Evolutionary conservation across 2,329 filamentous ascomycete species (phyloP).

Genomic region (Alternaria rosae): DNA sequence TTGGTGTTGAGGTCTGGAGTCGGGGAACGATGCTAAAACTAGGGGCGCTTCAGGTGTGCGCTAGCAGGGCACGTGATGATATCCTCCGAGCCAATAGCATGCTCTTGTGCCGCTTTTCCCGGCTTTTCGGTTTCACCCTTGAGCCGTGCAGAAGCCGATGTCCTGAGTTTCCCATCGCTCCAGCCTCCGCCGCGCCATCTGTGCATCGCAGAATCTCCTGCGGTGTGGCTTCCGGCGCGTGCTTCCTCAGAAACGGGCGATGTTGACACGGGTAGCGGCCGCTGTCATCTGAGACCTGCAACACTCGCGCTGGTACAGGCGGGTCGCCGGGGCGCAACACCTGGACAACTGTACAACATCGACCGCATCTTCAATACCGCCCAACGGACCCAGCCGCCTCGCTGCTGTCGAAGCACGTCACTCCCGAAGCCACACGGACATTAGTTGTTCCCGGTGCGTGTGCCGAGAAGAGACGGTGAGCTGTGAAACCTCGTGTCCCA

Average conservation of each 20-base stretch:
- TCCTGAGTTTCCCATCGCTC: slow-evolving; percentile 15
- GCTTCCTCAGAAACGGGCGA: slow-evolving; percentile 9
- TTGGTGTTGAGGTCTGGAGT: slow-evolving; percentile 46
- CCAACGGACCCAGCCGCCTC: slow-evolving; percentile 5
- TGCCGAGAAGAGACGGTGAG: slow-evolving; percentile 32
- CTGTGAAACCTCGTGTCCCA: slow-evolving; percentile 20
- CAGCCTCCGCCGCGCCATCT: slow-evolving; percentile 14
- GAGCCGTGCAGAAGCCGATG: slow-evolving; percentile 7
- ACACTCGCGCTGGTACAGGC: slow-evolving; percentile 2
- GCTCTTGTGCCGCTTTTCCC: slow-evolving; percentile 15
- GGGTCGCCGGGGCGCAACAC: slow-evolving; percentile 10
- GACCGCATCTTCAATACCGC: slow-evolving; percentile 2
- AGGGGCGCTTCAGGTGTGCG: slow-evolving; percentile 33
- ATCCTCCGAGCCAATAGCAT: slow-evolving; percentile 22
- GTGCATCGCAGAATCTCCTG: background rate
- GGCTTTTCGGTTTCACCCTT: slow-evolving; percentile 27
- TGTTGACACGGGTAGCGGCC: slow-evolving; percentile 17
- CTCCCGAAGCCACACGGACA: slow-evolving; percentile 20
- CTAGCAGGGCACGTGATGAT: slow-evolving; percentile 15
- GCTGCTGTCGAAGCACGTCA: slow-evolving; percentile 13
- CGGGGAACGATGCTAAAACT: slow-evolving; percentile 34
- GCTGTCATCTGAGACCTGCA: slow-evolving; percentile 6
- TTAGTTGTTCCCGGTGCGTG: slow-evolving; percentile 9
- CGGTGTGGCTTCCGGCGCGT: background rate
- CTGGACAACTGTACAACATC: slow-evolving; percentile 12